phyloP scores from a whole-genome alignment of 2,329 filamentous ascomycete genomes.

The Penicillium sp. region DNA sequence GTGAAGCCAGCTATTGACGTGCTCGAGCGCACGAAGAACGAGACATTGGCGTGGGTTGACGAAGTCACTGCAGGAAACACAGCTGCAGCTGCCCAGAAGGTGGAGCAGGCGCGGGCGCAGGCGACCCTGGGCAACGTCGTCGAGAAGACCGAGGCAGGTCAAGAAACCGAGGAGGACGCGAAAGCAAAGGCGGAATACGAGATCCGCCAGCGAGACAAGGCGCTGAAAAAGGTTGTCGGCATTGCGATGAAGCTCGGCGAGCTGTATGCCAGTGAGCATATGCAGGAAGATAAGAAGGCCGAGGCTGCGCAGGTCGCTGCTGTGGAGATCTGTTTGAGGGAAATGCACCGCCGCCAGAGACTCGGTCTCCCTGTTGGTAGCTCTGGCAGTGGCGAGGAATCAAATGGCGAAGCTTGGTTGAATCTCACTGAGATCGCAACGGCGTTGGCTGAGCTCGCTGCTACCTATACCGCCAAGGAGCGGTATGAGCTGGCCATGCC shows the following conservation, averaged over 20 bases:
- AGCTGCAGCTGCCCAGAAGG: constrained; percentile 5
- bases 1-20: constrained; percentile 69
- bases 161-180: constrained; percentile 24
- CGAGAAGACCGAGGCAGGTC: constrained; percentile 20
- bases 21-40: constrained; percentile 68
- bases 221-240: constrained; percentile 70
- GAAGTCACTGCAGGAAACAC: constrained; percentile 24
- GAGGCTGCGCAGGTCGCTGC: constrained; percentile 75
- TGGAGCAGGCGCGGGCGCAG: constrained; percentile 20
- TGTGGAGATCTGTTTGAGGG: constrained; percentile 72
- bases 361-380: constrained; percentile 65
- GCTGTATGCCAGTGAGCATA: constrained; percentile 71
- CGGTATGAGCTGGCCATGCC: constrained; percentile 79
- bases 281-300: constrained; percentile 68
- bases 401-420: constrained; percentile 34
- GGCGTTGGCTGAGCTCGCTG: constrained; percentile 59
- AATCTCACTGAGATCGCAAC: constrained; percentile 39
- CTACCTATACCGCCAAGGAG: constrained; percentile 68
- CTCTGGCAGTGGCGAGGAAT: constrained; percentile 34
- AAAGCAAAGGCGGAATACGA: constrained; percentile 29
- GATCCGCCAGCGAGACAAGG: constrained; percentile 54
- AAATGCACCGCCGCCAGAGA: constrained; percentile 63
- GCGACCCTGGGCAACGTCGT: constrained; percentile 22
- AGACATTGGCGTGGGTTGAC: constrained; percentile 54
- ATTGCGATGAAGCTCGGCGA: constrained; percentile 81